Percentiles rank a stretch among this genome's conserved stretches.
phyloP scores from a whole-genome alignment of 1,284 basidiomycete genomes.

The Rhodotorula sp. region DNA sequence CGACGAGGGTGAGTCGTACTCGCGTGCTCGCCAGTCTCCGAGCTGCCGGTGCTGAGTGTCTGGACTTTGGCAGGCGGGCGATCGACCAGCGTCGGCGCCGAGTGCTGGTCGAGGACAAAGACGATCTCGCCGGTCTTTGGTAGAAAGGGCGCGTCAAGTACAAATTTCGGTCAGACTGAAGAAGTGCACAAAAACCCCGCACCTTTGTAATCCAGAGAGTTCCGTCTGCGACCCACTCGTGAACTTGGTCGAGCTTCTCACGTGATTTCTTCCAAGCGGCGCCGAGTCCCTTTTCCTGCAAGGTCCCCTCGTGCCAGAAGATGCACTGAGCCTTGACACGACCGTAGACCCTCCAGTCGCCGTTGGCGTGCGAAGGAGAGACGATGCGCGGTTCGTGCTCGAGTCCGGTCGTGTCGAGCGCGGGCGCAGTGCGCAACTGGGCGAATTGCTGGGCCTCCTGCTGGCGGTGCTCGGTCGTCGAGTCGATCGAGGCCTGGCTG shows the following conservation, averaged over 20 bases:
- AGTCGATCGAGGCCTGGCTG: neutral
- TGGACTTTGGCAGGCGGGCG: neutral
- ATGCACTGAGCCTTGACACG: slow-evolving; percentile 23
- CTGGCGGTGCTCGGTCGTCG: neutral
- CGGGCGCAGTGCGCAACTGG: slow-evolving; percentile 11
- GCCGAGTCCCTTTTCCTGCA: slow-evolving; percentile 1
- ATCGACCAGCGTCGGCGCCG: slow-evolving; percentile 8
- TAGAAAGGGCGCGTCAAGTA: neutral
- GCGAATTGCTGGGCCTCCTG: slow-evolving; percentile 6
- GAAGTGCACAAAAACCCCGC: neutral
- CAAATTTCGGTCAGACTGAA: neutral
- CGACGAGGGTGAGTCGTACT: neutral
- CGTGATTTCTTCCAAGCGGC: neutral
- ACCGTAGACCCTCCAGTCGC: slow-evolving; percentile 29
- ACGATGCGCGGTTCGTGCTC: slow-evolving; percentile 8
- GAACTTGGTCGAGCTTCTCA: neutral
- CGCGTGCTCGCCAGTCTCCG: neutral
- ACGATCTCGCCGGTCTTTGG: slow-evolving; percentile 9
- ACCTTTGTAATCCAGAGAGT: slow-evolving; percentile 30
- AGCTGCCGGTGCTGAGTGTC: neutral
- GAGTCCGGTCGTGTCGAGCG: neutral
- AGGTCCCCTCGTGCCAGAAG: slow-evolving; percentile 18
- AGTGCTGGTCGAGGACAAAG: slow-evolving; percentile 11
- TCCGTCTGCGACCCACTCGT: slow-evolving; percentile 22
- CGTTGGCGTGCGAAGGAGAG: slow-evolving; percentile 17